Evolutionary conservation across 306 rosid species (phyloP).

Genomic region (Prunus mira): DNA sequence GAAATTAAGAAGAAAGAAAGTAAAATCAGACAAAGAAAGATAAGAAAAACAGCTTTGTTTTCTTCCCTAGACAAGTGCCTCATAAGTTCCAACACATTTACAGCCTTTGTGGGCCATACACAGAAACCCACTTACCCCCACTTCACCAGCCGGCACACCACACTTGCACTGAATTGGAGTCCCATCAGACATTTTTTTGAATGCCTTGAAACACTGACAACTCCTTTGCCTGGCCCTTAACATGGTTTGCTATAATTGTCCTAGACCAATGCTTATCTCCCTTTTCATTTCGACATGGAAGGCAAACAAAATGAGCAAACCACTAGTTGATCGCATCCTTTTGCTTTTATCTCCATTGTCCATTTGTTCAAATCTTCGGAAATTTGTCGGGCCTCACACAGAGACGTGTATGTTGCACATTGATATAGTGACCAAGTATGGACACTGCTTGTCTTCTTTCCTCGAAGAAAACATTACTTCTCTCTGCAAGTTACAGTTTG

Average conservation of each 20-base stretch:
- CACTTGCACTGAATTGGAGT: constrained; percentile 7
- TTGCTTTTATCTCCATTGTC: background rate
- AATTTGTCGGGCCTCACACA: background rate
- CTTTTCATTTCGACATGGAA: background rate
- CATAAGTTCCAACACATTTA: constrained; percentile 10
- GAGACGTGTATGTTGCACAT: background rate
- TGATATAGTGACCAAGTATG: background rate
- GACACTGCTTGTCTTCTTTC: too few relatives aligned
- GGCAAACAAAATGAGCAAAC: background rate
- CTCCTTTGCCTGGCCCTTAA: background rate
- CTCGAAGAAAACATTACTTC: too few relatives aligned
- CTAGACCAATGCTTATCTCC: background rate
- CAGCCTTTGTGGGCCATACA: constrained; percentile 3
- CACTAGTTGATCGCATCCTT: background rate
- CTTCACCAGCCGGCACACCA: background rate
- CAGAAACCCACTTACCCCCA: background rate
- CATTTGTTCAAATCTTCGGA: background rate
- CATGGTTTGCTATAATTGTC: background rate
- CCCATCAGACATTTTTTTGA: background rate
- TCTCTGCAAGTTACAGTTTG: too few relatives aligned
- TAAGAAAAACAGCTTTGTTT: background rate
- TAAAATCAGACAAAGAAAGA: constrained; percentile 6
- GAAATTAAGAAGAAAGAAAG: background rate
- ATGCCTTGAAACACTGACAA: constrained; percentile 8
- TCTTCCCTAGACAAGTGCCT: background rate